Percentiles rank a stretch among this genome's conserved stretches.
These are phyloP conservation scores for Termitomyces sp. DNA, from an alignment of 768 basidiomycete genomes.

Conservation along the genomic window DNA sequence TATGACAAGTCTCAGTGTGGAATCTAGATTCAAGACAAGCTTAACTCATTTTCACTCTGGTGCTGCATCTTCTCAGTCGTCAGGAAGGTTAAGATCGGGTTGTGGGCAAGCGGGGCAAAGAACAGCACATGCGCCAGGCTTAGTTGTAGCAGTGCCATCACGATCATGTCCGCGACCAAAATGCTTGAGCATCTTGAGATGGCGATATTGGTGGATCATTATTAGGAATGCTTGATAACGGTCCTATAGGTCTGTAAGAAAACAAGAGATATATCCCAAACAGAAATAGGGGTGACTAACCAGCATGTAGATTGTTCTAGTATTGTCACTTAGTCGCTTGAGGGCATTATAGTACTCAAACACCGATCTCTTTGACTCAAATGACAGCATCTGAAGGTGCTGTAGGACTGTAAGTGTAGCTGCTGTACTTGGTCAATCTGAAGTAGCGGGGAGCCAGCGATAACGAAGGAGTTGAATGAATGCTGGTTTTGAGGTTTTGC, in stretches of 20 bases:
- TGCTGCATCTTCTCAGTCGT: constrained; percentile 15
- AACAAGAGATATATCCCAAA: too few relatives aligned
- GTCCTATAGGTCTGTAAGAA: too few relatives aligned
- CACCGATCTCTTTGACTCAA: constrained; percentile 19
- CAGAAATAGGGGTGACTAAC: background rate
- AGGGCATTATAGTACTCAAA: constrained; percentile 2
- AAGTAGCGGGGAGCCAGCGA: constrained; percentile 19
- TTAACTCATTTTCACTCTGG: constrained; percentile 12
- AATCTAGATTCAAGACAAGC: background rate
- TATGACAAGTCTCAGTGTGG: background rate
- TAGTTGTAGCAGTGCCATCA: constrained; percentile 12
- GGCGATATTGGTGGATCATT: constrained; percentile 16
- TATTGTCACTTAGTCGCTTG: too few relatives aligned
- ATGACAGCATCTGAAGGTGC: too few relatives aligned
- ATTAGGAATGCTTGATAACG: constrained; percentile 14
- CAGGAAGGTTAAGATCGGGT: constrained; percentile 22
- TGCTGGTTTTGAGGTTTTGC: too few relatives aligned
- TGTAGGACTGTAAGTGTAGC: too few relatives aligned
- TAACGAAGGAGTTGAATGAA: constrained; percentile 24
- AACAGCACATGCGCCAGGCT: too few relatives aligned
- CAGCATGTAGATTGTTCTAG: too few relatives aligned
- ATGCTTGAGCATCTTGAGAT: constrained; percentile 21
- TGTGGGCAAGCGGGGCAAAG: too few relatives aligned
- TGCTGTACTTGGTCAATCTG: too few relatives aligned
- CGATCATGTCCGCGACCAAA: constrained; percentile 19